phyloP scores from a whole-genome alignment of 106 monocot genomes.

The Acorus gramineus region DNA sequence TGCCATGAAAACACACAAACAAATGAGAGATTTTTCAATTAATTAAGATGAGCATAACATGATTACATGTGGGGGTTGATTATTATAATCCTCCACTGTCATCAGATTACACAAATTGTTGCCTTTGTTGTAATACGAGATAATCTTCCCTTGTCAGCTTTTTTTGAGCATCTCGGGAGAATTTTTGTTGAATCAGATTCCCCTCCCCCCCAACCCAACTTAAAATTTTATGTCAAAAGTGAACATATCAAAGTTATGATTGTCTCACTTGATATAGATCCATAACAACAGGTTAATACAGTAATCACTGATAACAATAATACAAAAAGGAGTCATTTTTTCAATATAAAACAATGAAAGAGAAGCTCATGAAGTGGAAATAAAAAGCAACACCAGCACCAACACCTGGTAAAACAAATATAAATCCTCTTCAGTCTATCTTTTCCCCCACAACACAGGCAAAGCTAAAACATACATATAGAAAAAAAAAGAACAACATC shows the following conservation, averaged over 20 bases:
- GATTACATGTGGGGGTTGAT: neutral
- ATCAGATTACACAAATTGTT: neutral
- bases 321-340: neutral
- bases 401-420: constrained; percentile 8
- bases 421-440: neutral
- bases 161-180: constrained; percentile 5
- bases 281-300: too few relatives aligned
- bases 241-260: too few relatives aligned
- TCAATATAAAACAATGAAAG: constrained; percentile 15
- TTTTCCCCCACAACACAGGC: constrained; percentile 2
- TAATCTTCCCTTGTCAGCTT: constrained; percentile 3
- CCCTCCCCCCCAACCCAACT: too few relatives aligned
- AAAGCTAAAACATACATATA: neutral
- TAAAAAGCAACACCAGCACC: constrained; percentile 26
- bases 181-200: neutral
- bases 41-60: neutral
- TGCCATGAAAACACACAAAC: neutral
- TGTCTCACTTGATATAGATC: too few relatives aligned
- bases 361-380: constrained; percentile 21
- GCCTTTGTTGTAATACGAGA: constrained; percentile 1
- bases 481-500: neutral
- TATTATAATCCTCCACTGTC: neutral
- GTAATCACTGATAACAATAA: neutral
- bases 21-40: neutral
- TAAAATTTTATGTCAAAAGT: too few relatives aligned